phyloP scores from a whole-genome alignment of 2,329 filamentous ascomycete genomes.

The Aspergillus texensis region DNA sequence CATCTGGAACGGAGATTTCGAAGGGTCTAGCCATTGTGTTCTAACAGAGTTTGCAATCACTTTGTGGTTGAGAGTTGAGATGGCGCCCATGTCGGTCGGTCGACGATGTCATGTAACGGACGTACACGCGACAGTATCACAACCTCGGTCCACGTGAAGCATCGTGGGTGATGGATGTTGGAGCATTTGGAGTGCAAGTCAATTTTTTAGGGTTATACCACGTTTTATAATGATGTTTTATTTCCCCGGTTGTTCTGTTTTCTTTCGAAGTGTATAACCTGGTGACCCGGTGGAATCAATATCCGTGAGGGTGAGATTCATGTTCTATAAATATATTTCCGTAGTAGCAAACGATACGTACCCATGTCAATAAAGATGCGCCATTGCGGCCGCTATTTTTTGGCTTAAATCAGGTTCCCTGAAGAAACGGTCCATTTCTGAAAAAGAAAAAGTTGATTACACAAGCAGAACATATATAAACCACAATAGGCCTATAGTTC shows the following conservation, averaged over 20 bases:
- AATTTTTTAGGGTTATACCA: neutral
- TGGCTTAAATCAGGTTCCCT: neutral
- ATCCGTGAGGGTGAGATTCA: neutral
- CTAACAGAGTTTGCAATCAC: neutral
- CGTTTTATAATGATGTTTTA: neutral
- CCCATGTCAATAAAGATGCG: neutral
- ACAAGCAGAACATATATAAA: neutral
- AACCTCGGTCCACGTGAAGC: slow-evolving; percentile 4
- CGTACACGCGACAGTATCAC: neutral
- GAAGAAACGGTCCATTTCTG: neutral
- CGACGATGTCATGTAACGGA: neutral
- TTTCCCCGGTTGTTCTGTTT: neutral
- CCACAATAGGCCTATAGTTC: neutral
- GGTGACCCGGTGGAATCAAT: neutral
- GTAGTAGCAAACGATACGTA: neutral
- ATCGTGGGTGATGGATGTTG: neutral
- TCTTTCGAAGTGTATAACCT: neutral
- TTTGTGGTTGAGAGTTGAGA: neutral
- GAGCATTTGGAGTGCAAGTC: neutral
- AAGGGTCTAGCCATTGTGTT: slow-evolving; percentile 39
- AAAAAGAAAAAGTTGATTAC: slow-evolving; percentile 1
- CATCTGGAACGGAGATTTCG: slow-evolving; percentile 55
- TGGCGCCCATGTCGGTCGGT: neutral
- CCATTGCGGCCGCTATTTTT: neutral
- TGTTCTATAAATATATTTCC: slow-evolving; percentile 6